Evolutionary conservation across 345 rosid genomes (phyloP).

Genomic region (Eucalyptus curtisii): DNA sequence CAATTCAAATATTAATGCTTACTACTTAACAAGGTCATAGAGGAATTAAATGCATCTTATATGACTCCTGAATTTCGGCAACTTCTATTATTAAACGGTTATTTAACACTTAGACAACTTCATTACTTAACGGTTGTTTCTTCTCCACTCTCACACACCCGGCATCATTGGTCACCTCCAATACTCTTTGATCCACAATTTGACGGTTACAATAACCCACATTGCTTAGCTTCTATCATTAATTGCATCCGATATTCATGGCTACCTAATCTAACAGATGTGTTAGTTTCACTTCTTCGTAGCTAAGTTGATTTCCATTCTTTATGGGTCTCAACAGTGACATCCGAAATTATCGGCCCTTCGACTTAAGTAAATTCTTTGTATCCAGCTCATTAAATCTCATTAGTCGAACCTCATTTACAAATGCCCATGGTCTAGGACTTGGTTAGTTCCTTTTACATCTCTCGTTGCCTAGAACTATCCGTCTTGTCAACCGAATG

Average conservation of each 20-base stretch:
- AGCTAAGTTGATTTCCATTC: not conserved
- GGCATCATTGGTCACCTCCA: not conserved
- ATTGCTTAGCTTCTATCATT: not conserved
- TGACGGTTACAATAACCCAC: rapidly evolving
- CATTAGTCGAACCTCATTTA: not conserved
- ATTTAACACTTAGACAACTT: not conserved
- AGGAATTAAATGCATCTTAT: not conserved
- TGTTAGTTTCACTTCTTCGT: not conserved
- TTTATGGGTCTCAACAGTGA: not conserved
- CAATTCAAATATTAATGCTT: not conserved
- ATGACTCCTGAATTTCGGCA: not conserved
- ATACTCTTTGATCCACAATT: not conserved
- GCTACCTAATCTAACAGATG: rapidly evolving
- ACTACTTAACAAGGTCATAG: not conserved
- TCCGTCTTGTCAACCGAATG: not conserved
- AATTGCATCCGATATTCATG: not conserved
- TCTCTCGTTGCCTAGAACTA: not conserved
- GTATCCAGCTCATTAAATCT: not conserved
- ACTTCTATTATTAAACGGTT: not conserved
- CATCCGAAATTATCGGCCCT: rapidly evolving
- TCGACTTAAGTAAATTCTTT: not conserved
- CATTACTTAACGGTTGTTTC: not conserved
- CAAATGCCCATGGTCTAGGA: rapidly evolving
- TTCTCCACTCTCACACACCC: not conserved
- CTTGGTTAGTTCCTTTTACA: not conserved